Evolutionary conservation across 106 monocot species (phyloP), one percentile per base, ranked within the genome.

Genomic region (Alisma plantagoaquatica): DNA sequence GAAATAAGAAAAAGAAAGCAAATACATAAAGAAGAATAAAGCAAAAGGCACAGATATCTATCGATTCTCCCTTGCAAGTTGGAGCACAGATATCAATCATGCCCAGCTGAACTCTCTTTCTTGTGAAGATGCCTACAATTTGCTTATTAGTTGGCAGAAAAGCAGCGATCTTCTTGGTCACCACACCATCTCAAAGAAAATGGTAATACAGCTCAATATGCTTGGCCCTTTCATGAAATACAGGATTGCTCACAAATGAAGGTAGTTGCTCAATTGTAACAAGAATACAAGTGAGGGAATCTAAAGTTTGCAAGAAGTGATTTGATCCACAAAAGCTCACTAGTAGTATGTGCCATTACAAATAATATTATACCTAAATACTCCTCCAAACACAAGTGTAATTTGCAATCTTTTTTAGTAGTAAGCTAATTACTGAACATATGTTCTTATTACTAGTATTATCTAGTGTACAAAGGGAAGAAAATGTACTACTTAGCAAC

Each of bases 41-140:
- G n/a, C n/a, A n/a, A n/a, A n/a, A n/a, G n/a, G n/a, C n/a, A n/a
- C n/a, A n/a, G n/a, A n/a, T n/a, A n/a, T n/a, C n/a, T n/a, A n/a
- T n/a, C n/a, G n/a, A n/a, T n/a, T 7, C 35, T 38, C 35, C 35
- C 35, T 14, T 14, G 6, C 35, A 38, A 38, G 35, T 7, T 38
- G 35, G 35, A 38, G 35, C 35, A 38, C 14, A 38, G 35, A 38
- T 38, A 38, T 38, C 35, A 38, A 38, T 38, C 35, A 38, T 38
- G 35, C 35, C 14, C 35, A 38, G 35, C 35, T 38, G 35, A 38
- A 38, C 9, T 38, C 6, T 7, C 14, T 6, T 14, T 14, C 14
- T 38, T 6, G 35, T 38, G 35, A 38, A 38, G 6, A 38, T 38
- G 14, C 14, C 35, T 7, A 14, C 35, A 38, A 14, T 38, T 14